Conservation (phyloP, 202 grass and related monocot genomes). For the Eragrostis tef region DNA sequence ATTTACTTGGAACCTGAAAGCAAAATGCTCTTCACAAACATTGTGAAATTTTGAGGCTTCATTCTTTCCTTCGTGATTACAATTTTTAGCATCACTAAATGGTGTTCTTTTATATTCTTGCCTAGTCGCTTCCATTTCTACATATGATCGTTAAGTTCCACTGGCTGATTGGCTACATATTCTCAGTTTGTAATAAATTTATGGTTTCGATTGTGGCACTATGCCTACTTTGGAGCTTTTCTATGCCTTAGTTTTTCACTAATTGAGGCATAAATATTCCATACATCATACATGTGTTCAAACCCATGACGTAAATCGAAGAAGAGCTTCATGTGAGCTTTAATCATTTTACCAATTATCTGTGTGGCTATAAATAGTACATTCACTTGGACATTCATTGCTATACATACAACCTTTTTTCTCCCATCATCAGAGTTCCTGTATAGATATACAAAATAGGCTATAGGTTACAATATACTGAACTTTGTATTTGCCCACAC, state of each 20-base stretch:
- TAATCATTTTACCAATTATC: neutral
- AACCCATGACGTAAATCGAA: neutral
- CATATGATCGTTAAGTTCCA: slow-evolving; percentile 4
- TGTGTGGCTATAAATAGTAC: neutral
- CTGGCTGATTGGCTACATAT: slow-evolving; percentile 1
- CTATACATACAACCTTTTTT: neutral
- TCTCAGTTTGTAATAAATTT: neutral
- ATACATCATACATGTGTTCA: neutral
- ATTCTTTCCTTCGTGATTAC: neutral
- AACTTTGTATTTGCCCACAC: neutral
- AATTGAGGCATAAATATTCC: neutral
- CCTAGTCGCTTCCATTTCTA: slow-evolving; percentile 29
- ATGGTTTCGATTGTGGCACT: neutral
- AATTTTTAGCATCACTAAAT: neutral
- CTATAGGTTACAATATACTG: no score
- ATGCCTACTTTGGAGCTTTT: slow-evolving; percentile 11
- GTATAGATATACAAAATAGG: slow-evolving; percentile 2
- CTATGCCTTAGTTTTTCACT: neutral
- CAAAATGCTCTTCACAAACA: slow-evolving; percentile 4
- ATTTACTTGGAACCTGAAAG: slow-evolving; percentile 20
- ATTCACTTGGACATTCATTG: slow-evolving; percentile 10
- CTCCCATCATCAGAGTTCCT: neutral
- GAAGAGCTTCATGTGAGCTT: neutral
- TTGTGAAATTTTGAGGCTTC: neutral
- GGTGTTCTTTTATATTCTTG: neutral